Evolutionary conservation across 768 basidiomycete genomes (phyloP).

Genomic region (Lactifluus hygrophoroides): DNA sequence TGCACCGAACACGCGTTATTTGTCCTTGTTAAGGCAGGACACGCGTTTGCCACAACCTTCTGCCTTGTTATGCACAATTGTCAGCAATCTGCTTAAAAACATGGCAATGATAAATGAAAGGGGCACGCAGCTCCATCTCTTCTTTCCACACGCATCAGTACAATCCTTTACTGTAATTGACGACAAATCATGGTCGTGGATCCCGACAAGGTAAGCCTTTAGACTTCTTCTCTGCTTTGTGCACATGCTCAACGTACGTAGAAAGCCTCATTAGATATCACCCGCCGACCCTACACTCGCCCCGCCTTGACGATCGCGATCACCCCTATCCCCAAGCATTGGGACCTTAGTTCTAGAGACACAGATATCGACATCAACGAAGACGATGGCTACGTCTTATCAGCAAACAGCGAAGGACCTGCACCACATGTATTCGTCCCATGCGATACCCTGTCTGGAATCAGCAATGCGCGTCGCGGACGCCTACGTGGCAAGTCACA

Average conservation of each 20-base stretch:
- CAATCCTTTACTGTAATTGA: not conserved
- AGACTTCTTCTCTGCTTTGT: not conserved
- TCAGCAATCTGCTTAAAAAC: slow-evolving; percentile 6
- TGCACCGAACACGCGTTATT: slow-evolving; percentile 14
- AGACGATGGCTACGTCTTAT: slow-evolving; percentile 19
- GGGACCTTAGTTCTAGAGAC: not conserved
- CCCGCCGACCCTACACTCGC: slow-evolving; percentile 5
- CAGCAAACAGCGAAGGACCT: slow-evolving; percentile 13
- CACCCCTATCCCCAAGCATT: not conserved
- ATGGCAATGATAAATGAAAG: not conserved
- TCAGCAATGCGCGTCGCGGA: not conserved
- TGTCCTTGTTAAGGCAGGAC: not conserved
- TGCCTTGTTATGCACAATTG: not conserved
- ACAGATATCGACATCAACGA: slow-evolving; percentile 12
- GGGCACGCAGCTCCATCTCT: not conserved
- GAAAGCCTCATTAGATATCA: not conserved
- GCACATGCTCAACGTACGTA: not conserved
- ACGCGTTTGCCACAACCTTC: not conserved
- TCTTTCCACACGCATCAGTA: not conserved
- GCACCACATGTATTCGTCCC: slow-evolving; percentile 1
- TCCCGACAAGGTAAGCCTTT: not conserved
- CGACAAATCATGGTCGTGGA: not conserved
- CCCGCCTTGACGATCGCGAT: slow-evolving; percentile 1
- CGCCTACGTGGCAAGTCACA: slow-evolving; percentile 12
- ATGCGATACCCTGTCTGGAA: slow-evolving; percentile 6